These are phyloP conservation scores for Groenewaldozyma tartarivorans DNA, from an alignment of 805 yeast species.

Conservation along the genomic window DNA sequence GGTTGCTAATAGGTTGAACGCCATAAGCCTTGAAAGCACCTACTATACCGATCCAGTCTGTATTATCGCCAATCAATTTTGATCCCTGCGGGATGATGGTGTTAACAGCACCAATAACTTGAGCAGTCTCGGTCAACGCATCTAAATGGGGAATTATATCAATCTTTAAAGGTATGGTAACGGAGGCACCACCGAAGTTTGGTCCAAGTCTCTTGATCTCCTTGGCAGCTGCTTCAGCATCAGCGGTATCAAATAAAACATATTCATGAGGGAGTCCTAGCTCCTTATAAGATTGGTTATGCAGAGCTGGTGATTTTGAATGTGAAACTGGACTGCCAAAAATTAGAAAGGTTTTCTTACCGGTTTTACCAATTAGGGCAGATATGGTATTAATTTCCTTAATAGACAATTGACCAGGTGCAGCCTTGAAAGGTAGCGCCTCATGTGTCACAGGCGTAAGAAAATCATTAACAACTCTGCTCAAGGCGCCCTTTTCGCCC, in stretches of 20 bases:
- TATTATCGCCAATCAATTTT: constrained; percentile 71
- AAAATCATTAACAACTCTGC: constrained; percentile 63
- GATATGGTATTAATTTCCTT: constrained; percentile 51
- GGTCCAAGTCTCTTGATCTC: constrained; percentile 36
- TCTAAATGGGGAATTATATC: constrained; percentile 62
- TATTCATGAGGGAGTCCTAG: constrained; percentile 73
- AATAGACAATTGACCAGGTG: constrained; percentile 71
- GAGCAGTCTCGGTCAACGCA: constrained; percentile 67
- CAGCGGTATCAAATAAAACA: constrained; percentile 55
- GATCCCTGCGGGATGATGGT: constrained; percentile 58
- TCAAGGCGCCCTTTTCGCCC: constrained; percentile 66
- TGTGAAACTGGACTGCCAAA: constrained; percentile 78
- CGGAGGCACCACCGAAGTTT: constrained; percentile 85
- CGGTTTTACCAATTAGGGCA: constrained; percentile 53
- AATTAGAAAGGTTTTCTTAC: constrained; percentile 52
- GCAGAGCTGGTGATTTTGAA: constrained; percentile 83
- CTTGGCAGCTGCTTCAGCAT: constrained; percentile 46
- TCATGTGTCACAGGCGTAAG: constrained; percentile 81
- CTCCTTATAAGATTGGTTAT: constrained; percentile 65
- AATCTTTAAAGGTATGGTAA: constrained; percentile 87
- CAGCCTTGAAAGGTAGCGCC: constrained; percentile 57
- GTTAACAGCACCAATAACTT: constrained; percentile 86
- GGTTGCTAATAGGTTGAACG: constrained; percentile 26
- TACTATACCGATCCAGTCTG: constrained; percentile 89
- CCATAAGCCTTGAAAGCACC: constrained; percentile 59